Evolutionary conservation across 306 rosid species (phyloP).

Genomic region (Castanea sativa): DNA sequence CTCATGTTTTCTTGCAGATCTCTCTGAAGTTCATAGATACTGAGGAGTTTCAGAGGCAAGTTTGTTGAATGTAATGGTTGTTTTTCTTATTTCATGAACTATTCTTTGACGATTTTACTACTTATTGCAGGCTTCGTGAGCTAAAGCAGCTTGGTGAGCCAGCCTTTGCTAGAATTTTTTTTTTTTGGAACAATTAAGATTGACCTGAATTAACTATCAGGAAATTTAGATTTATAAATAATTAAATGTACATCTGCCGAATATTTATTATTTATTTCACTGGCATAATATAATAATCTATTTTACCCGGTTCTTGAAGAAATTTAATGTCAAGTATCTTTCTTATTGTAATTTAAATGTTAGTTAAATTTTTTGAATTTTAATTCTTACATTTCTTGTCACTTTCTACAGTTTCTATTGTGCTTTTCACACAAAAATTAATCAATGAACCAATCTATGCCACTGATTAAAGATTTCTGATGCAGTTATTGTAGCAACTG

Average conservation of each 20-base stretch:
- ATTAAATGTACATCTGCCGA: neutral
- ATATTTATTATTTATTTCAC: neutral
- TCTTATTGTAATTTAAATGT: neutral
- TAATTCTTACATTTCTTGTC: neutral
- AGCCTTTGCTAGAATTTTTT: neutral
- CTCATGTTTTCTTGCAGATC: conserved; percentile 30
- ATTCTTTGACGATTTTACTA: neutral
- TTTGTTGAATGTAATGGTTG: conserved; percentile 6
- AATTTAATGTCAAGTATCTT: neutral
- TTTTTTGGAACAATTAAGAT: no score
- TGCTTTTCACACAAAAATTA: neutral
- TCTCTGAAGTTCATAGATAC: conserved; percentile 49
- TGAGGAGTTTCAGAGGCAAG: conserved; percentile 57
- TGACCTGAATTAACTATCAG: neutral
- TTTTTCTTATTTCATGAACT: neutral
- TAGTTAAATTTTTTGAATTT: neutral
- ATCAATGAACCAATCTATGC: neutral
- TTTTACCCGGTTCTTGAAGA: neutral
- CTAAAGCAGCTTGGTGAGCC: conserved; percentile 51
- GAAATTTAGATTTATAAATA: neutral
- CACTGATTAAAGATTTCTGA: neutral
- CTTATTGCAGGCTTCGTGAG: conserved; percentile 51
- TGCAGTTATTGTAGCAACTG: neutral
- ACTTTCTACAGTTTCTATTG: neutral
- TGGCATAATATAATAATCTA: neutral